These are phyloP conservation scores for Arthrobotrys megalospora DNA, from an alignment of 2,329 filamentous ascomycete genomes.

Conservation along the genomic window DNA sequence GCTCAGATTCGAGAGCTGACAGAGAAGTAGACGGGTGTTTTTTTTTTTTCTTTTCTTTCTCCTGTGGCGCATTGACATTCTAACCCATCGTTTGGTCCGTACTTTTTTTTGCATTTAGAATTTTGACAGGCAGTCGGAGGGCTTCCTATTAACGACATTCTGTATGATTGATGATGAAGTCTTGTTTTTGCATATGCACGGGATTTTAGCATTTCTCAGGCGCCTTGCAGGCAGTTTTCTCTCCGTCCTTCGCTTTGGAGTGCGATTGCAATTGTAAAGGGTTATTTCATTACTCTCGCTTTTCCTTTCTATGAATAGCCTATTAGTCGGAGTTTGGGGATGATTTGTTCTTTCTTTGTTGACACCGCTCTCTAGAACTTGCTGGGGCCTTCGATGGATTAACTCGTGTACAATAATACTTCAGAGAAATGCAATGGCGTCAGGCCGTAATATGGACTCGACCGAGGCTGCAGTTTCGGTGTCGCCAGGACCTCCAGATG, in stretches of 20 bases:
- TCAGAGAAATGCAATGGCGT: not conserved
- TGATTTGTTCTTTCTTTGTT: constrained; percentile 10
- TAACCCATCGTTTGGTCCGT: constrained; percentile 5
- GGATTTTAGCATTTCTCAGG: constrained; percentile 27
- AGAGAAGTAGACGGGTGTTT: constrained; percentile 12
- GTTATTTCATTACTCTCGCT: constrained; percentile 14
- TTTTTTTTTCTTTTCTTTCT: constrained; percentile 11
- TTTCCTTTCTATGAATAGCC: constrained; percentile 1
- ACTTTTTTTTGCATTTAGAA: constrained; percentile 22
- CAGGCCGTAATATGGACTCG: not conserved
- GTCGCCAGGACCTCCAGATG: no score
- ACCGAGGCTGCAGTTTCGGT: not conserved
- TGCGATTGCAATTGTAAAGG: not conserved
- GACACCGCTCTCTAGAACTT: not conserved
- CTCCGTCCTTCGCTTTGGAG: not conserved
- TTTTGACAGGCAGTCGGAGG: not conserved
- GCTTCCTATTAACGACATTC: not conserved
- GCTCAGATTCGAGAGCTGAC: constrained; percentile 52
- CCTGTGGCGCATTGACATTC: not conserved
- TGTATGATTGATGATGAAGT: constrained; percentile 30
- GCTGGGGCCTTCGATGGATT: not conserved
- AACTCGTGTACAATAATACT: constrained; percentile 13
- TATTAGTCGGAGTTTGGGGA: constrained; percentile 15
- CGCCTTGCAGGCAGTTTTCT: constrained; percentile 3
- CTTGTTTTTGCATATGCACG: constrained; percentile 19